These are phyloP conservation scores for Aschersonia sp. DNA, from an alignment of 2,329 filamentous ascomycete genomes.

Conservation along the genomic window DNA sequence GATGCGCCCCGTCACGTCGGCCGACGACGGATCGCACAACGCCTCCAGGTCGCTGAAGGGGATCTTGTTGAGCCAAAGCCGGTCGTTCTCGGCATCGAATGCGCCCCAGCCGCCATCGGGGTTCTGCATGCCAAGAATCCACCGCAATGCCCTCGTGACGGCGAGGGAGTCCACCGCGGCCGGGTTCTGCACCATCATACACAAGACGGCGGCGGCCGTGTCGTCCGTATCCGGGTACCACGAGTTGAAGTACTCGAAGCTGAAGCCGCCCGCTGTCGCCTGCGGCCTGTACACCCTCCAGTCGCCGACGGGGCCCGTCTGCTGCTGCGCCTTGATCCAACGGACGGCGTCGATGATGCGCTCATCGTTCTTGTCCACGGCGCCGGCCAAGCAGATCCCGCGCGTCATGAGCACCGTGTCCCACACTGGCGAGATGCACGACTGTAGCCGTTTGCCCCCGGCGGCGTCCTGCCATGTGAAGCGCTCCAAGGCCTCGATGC, in stretches of 20 bases:
- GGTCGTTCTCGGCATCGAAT: constrained; percentile 3
- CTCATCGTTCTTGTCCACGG: background rate
- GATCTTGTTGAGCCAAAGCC: constrained; percentile 4
- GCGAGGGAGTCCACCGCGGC: background rate
- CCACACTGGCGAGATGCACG: constrained; percentile 3
- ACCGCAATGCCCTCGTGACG: background rate
- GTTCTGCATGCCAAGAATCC: constrained; percentile 4
- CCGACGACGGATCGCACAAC: constrained; percentile 3
- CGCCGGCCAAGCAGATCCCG: background rate
- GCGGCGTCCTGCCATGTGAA: constrained; percentile 1
- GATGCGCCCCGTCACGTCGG: constrained; percentile 3
- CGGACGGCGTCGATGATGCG: background rate
- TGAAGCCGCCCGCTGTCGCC: background rate
- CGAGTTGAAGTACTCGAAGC: constrained; percentile 3
- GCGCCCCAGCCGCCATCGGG: constrained; percentile 1
- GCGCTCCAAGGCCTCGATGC: constrained; percentile 1
- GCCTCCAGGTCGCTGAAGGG: constrained; percentile 4
- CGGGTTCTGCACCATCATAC: background rate
- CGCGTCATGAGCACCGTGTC: constrained; percentile 3
- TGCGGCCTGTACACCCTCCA: constrained; percentile 1
- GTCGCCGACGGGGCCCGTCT: background rate
- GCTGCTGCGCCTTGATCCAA: constrained; percentile 1
- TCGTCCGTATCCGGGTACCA: constrained; percentile 3
- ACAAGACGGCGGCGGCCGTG: background rate
- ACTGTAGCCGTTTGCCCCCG: constrained; percentile 1